These are phyloP conservation scores for Erythrophleum ivorense DNA, from an alignment of 331 rosid species.

Conservation along the genomic window DNA sequence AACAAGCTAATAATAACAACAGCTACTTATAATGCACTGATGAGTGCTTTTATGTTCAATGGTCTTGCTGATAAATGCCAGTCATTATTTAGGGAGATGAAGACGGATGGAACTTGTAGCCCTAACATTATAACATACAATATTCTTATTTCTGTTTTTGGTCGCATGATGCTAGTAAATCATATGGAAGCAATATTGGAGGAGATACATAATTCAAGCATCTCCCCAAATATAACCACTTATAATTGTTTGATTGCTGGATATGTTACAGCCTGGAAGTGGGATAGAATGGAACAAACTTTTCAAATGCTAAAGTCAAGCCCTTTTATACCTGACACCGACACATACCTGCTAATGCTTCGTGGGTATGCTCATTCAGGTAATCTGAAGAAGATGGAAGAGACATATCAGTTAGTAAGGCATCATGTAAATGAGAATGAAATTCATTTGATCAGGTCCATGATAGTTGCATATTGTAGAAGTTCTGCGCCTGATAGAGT, in stretches of 20 bases:
- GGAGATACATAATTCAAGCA: slow-evolving; percentile 53
- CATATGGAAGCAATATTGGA: slow-evolving; percentile 66
- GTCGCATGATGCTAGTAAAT: slow-evolving; percentile 70
- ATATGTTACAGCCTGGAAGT: slow-evolving; percentile 79
- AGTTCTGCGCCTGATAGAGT: slow-evolving; percentile 60
- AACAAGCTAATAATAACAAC: slow-evolving; percentile 56
- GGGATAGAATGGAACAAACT: slow-evolving; percentile 74
- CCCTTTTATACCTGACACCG: slow-evolving; percentile 52
- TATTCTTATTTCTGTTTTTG: slow-evolving; percentile 71
- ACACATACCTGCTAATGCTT: slow-evolving; percentile 66
- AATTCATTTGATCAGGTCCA: slow-evolving; percentile 54
- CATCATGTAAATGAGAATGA: slow-evolving; percentile 47
- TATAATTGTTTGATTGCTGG: slow-evolving; percentile 75
- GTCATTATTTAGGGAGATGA: slow-evolving; percentile 63
- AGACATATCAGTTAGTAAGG: slow-evolving; percentile 55
- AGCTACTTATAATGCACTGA: slow-evolving; percentile 69
- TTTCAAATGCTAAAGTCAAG: slow-evolving; percentile 58
- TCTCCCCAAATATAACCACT: slow-evolving; percentile 55
- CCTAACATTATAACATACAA: slow-evolving; percentile 69
- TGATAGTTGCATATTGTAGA: slow-evolving; percentile 82
- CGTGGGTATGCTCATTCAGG: slow-evolving; percentile 82
- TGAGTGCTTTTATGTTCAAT: slow-evolving; percentile 77
- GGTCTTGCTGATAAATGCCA: slow-evolving; percentile 61
- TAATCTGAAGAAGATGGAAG: slow-evolving; percentile 79
- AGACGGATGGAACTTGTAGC: slow-evolving; percentile 51